phyloP scores from a whole-genome alignment of 2,329 filamentous ascomycete species.

The Trichoderma sp. region DNA sequence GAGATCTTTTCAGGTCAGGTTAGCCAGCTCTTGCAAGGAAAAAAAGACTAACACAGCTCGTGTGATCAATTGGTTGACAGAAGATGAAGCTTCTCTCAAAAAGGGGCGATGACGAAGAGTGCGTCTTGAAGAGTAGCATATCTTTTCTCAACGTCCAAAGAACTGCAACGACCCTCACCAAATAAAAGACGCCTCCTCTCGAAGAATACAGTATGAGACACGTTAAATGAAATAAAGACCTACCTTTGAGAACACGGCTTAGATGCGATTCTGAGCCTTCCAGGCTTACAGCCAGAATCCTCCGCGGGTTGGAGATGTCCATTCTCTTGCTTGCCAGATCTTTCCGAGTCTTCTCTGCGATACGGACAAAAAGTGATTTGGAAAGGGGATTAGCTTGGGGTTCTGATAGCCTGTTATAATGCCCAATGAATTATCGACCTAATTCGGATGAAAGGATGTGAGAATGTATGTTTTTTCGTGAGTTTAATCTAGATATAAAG shows the following conservation, averaged over 20 bases:
- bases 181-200: not conserved
- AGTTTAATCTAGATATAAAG: not conserved
- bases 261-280: conserved; percentile 52
- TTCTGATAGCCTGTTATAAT: not conserved
- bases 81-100: not conserved
- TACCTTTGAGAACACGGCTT: conserved; percentile 59
- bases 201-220: not conserved
- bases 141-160: not conserved
- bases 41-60: not conserved
- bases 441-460: not conserved
- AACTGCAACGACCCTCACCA: not conserved
- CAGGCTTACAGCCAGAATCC: conserved; percentile 62
- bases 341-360: not conserved
- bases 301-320: conserved; percentile 56
- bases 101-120: not conserved
- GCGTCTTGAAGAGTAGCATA: not conserved
- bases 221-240: not conserved
- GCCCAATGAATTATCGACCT: not conserved
- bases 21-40: not conserved
- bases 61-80: not conserved
- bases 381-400: not conserved
- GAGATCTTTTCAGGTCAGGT: conserved; percentile 48
- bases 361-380: not conserved
- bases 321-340: not conserved
- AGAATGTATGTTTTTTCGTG: not conserved